Evolutionary conservation across 2,329 filamentous ascomycete genomes (phyloP).

Genomic region (Fusarium anthophilum): DNA sequence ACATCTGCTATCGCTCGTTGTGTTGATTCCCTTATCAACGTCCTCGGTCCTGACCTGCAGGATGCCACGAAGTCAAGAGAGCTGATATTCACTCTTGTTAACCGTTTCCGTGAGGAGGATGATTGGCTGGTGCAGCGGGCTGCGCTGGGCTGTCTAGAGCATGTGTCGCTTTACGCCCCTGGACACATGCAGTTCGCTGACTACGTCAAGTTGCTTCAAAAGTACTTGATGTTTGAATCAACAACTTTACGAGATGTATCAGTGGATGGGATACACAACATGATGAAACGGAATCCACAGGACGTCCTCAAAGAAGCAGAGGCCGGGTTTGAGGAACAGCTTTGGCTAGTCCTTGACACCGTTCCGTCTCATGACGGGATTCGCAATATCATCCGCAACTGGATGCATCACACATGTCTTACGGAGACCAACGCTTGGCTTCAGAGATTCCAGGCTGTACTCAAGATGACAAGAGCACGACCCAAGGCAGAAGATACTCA

Average conservation of each 20-base stretch:
- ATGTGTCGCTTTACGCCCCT: constrained; percentile 90
- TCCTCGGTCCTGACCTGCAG: constrained; percentile 93
- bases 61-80: constrained; percentile 92
- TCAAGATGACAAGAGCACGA: constrained; percentile 85
- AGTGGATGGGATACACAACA: constrained; percentile 87
- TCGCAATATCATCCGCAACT: constrained; percentile 89
- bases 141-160: constrained; percentile 85
- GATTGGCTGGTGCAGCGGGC: constrained; percentile 77
- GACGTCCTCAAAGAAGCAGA: constrained; percentile 82
- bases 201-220: constrained; percentile 86
- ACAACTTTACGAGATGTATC: constrained; percentile 79
- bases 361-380: constrained; percentile 80
- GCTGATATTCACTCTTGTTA: constrained; percentile 86
- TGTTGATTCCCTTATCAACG: constrained; percentile 95
- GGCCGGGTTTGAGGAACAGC: constrained; percentile 83
- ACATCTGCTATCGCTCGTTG: constrained; percentile 85
- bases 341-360: constrained; percentile 90
- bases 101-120: constrained; percentile 81
- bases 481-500: constrained; percentile 61
- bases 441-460: constrained; percentile 83
- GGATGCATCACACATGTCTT: constrained; percentile 90
- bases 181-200: constrained; percentile 83
- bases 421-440: constrained; percentile 86
- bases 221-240: constrained; percentile 75
- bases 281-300: constrained; percentile 92